Conservation (phyloP, 106 monocot genomes). For the Hemerocallis citrina region DNA sequence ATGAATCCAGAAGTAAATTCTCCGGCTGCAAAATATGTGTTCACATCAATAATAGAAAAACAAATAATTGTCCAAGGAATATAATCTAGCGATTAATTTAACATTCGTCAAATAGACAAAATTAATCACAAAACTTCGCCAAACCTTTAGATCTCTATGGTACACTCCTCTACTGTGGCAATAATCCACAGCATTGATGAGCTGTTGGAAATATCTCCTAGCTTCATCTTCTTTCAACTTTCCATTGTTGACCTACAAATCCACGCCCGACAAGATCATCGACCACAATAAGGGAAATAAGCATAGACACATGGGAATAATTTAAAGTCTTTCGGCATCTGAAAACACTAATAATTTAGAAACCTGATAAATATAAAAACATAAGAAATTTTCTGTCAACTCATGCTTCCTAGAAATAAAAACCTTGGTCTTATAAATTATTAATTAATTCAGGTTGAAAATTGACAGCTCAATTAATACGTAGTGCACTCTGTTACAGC, state of each 20-base stretch:
- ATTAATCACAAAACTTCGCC: background rate
- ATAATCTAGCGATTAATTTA: too few relatives aligned
- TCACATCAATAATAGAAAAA: background rate
- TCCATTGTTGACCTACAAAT: slow-evolving; percentile 52
- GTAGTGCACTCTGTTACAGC: too few relatives aligned
- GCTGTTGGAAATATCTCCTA: slow-evolving; percentile 83
- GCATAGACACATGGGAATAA: background rate
- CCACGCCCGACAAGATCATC: background rate
- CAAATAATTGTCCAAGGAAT: background rate
- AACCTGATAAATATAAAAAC: background rate
- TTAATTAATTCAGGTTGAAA: background rate
- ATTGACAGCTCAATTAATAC: too few relatives aligned
- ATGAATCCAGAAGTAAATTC: slow-evolving; percentile 80
- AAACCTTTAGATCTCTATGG: slow-evolving; percentile 87
- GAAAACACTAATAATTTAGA: too few relatives aligned
- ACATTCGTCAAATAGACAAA: slow-evolving; percentile 1
- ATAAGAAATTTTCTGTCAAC: background rate
- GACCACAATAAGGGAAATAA: background rate
- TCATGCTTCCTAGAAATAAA: too few relatives aligned
- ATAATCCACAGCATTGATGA: slow-evolving; percentile 92
- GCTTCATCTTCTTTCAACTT: slow-evolving; percentile 83
- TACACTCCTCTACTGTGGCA: slow-evolving; percentile 87
- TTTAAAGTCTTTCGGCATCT: too few relatives aligned
- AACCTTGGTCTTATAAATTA: background rate
- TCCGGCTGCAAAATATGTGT: slow-evolving; percentile 60